Percentiles rank a stretch among this genome's conserved stretches.
Conservation (phyloP, 306 rosid species). For the Fagus crenata region DNA sequence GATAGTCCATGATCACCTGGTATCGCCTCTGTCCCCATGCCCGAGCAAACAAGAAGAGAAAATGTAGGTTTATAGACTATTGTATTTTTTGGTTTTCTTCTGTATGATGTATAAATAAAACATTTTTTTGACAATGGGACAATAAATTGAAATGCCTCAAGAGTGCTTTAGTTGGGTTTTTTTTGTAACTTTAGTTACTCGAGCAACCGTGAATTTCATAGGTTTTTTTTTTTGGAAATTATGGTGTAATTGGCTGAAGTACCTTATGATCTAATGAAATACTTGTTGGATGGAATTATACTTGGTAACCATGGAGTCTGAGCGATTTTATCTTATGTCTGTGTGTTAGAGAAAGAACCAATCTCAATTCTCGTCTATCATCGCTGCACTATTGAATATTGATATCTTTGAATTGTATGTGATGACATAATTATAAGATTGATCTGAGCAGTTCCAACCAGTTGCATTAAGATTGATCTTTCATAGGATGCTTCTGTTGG, state of each 20-base stretch:
- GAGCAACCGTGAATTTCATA: conserved; percentile 33
- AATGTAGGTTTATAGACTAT: conserved; percentile 27
- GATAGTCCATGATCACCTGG: conserved; percentile 23
- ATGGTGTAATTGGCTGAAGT: background rate
- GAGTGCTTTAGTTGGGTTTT: conserved; percentile 47
- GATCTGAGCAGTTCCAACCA: too few species aligned
- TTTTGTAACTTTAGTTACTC: conserved; percentile 49
- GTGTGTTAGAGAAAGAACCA: too few species aligned
- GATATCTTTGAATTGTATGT: too few species aligned
- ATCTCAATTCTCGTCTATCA: too few species aligned
- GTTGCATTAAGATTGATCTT: too few species aligned
- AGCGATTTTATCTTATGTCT: too few species aligned
- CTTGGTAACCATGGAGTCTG: too few species aligned
- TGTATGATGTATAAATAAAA: background rate
- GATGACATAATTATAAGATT: too few species aligned
- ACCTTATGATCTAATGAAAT: too few species aligned
- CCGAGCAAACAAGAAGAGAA: conserved; percentile 33
- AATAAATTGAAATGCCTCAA: conserved; percentile 14
- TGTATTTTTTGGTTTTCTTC: conserved; percentile 5
- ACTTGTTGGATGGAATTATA: too few species aligned
- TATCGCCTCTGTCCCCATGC: conserved; percentile 23
- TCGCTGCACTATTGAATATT: too few species aligned
- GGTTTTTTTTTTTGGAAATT: conserved; percentile 4
- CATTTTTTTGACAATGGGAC: conserved; percentile 8
- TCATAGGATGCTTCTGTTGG: too few species aligned